These are phyloP conservation scores for Coffea eugenioides DNA, from an alignment of 257 asterid species.

Conservation along the genomic window DNA sequence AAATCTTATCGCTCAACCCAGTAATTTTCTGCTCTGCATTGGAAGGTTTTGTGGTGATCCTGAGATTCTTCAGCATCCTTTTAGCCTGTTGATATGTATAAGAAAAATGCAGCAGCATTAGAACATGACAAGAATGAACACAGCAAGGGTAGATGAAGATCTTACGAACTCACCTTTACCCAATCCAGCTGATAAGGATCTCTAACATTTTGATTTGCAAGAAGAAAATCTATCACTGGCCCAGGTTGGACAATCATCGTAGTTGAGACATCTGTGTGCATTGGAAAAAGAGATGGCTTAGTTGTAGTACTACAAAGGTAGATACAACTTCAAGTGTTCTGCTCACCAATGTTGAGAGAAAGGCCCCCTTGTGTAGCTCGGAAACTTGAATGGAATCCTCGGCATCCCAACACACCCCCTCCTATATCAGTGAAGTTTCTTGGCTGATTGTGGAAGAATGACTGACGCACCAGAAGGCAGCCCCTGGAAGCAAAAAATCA, in stretches of 20 bases:
- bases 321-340: not conserved
- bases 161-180: constrained; percentile 42
- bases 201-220: constrained; percentile 43
- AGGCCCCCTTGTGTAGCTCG: constrained; percentile 66
- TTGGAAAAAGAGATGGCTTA: not conserved
- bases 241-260: constrained; percentile 74
- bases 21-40: constrained; percentile 53
- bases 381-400: constrained; percentile 75
- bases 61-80: constrained; percentile 53
- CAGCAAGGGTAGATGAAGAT: not conserved
- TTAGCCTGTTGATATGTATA: constrained; percentile 48
- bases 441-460: constrained; percentile 57
- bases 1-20: constrained; percentile 54
- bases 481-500: constrained; percentile 42
- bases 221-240: constrained; percentile 57
- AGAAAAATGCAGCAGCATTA: constrained; percentile 7
- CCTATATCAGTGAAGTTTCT: constrained; percentile 47
- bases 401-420: constrained; percentile 69
- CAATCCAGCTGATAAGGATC: constrained; percentile 50
- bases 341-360: constrained; percentile 59
- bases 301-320: not conserved
- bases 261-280: constrained; percentile 57
- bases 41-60: constrained; percentile 38
- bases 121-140: not conserved
- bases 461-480: constrained; percentile 71